Conservation (phyloP, 495 filamentous ascomycete genomes). For the Annulohypoxylon moriforme region DNA sequence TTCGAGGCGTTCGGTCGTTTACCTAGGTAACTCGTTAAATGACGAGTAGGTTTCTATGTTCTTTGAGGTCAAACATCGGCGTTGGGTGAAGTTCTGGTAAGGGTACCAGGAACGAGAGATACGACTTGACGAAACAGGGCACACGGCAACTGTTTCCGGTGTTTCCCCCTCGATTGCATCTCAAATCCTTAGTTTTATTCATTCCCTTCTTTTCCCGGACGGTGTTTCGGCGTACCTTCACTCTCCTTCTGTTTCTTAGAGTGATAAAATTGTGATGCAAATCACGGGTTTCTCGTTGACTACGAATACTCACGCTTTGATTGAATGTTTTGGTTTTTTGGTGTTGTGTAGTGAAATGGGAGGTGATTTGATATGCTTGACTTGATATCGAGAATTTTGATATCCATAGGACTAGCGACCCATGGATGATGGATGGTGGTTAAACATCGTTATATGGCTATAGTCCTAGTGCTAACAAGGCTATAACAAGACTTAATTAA, state of each 20-base stretch:
- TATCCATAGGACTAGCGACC: too few relatives aligned
- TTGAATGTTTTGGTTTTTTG: neutral
- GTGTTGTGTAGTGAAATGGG: neutral
- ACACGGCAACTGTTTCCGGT: constrained; percentile 6
- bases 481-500: too few relatives aligned
- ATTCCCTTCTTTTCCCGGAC: neutral
- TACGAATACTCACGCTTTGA: neutral
- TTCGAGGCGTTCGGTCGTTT: constrained; percentile 22
- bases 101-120: constrained; percentile 3
- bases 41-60: neutral
- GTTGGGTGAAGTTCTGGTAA: constrained; percentile 14
- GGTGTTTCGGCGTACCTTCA: neutral
- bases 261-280: constrained; percentile 35
- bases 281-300: constrained; percentile 23
- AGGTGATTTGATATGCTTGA: constrained; percentile 8
- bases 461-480: too few relatives aligned
- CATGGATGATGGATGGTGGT: too few relatives aligned
- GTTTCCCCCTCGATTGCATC: constrained; percentile 14
- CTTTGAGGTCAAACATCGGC: constrained; percentile 16
- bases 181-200: neutral
- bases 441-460: too few relatives aligned
- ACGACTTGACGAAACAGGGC: constrained; percentile 22
- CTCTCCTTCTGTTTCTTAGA: constrained; percentile 26
- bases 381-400: neutral
- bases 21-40: neutral